Base-by-base conservation (phyloP, 2,329 filamentous ascomycete genomes). In the Fusarium graminum region DNA sequence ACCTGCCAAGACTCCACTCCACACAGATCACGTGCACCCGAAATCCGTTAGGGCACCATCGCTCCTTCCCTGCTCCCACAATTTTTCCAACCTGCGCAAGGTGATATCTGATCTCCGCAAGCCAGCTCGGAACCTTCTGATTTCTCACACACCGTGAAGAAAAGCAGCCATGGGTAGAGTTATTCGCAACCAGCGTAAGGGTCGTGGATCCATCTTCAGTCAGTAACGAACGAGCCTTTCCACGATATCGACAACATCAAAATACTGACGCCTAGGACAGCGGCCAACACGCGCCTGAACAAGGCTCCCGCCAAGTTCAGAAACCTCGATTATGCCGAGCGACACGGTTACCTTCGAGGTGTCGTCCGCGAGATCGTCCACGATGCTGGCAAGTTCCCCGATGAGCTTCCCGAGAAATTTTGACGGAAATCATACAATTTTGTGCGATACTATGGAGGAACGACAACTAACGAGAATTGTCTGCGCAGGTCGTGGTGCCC, bases 321-420 rank as follows among this genome's bases (percentile, higher is more conserved):
- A 84, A 92, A 88, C 76, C 92, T 97, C 88, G 95, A 99, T 83
- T 99, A 88, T 83, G 90, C 93, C 81, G 94, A 97, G 87, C 90
- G 92, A 81, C 94, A 98, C 89, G 95, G 95, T 78, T 99, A 99
- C 87, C 86, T 97, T 80, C 92, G 95, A 77, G 95, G 95, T 85
- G 89, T 98, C 73, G 94, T 99, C 81, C 97, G 95, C 90, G 93
- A 98, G 80, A 97, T 98, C 84, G 92, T 99, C 85, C 95, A 99
- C 90, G 95, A 99, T 85, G 89, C 94, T 77, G 95, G 95, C 75
- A 71, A 79, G 78, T 80, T 67, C 50, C 63, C 56, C 63, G 63
- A 70, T 57, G 57, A 65, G 46, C 53, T 65, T 55, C 55, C 63
- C 50, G 65, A 66, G 22, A 51, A 55, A 40, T 39, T 50, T 63